phyloP scores from a whole-genome alignment of 352 stramenopile genomes.

The Pythium phragmitis region DNA sequence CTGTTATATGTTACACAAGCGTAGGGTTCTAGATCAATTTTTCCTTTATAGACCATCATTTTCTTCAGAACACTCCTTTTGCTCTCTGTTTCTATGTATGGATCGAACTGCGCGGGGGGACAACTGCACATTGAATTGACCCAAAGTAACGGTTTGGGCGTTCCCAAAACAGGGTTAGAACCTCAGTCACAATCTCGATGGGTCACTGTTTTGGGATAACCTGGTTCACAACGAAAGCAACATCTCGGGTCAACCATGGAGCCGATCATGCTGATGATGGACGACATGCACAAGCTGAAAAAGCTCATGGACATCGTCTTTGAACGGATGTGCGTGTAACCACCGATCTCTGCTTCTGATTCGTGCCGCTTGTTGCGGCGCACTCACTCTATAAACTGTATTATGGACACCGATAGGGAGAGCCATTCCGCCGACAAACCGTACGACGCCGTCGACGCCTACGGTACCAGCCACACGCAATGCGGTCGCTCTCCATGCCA shows the following conservation, averaged over 20 bases:
- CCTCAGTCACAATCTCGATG: neutral
- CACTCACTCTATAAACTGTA: neutral
- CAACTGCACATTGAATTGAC: neutral
- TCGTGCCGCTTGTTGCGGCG: neutral
- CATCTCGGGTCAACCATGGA: slow-evolving; percentile 44
- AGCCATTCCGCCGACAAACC: slow-evolving; percentile 52
- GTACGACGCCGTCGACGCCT: slow-evolving; percentile 78
- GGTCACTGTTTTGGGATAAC: neutral
- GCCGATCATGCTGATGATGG: slow-evolving; percentile 90
- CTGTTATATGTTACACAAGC: no score
- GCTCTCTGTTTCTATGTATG: no score
- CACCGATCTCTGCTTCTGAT: neutral
- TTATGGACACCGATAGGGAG: slow-evolving; percentile 29
- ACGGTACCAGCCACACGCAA: slow-evolving; percentile 34
- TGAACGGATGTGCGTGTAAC: slow-evolving; percentile 70
- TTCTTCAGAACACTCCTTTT: no score
- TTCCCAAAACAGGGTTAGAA: neutral
- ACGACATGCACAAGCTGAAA: slow-evolving; percentile 91
- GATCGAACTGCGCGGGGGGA: no score
- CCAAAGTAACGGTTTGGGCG: neutral
- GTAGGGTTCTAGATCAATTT: no score
- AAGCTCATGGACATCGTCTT: slow-evolving; percentile 90
- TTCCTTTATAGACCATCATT: no score
- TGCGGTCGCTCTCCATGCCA: neutral
- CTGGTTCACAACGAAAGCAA: neutral